Evolutionary conservation across 129 eudicot species (phyloP), one percentile per base, ranked within the genome.

Genomic region (Escallonia herrerae): DNA sequence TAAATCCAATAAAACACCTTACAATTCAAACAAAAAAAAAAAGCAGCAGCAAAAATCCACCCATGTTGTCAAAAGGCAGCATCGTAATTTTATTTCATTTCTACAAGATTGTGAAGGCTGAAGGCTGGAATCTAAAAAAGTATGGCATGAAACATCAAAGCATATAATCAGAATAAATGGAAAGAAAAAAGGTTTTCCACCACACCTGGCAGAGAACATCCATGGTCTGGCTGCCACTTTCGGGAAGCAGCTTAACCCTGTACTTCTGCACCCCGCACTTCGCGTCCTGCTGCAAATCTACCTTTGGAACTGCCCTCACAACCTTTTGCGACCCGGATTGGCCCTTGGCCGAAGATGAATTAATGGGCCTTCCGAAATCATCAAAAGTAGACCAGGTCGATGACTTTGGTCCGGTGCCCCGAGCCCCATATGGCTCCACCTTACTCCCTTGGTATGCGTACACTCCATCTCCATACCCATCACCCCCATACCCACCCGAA

Each of bases 191-290:
- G 5, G 43, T 64, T 12, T 15, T 14, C 58, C 15, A 5, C 37
- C 53, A 7, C 56, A 90, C 97, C 97, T 85, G 90, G 75, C 97
- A 91, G 77, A 91, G 97, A 76, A 91, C 97, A 66, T 91, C 97
- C 90, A 74, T 83, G 65, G 84, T 82, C 89, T 84, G 96, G 3
- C 97, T 84, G 40, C 83, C 86, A 70, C 96, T 78, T 53, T 91
- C 97, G 5, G 95, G 79, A 84, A 91, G 67, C 62, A 91, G 62
- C 89, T 91, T 91, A 5, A 91, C 97, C 69, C 96, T 78, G 43
- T 78, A 91, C 74, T 91, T 91, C 90, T 87, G 97, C 46, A 91
- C 90, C 37, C 97, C 97, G 12, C 85, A 70, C 72, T 79, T 91
- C 8, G 67, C 69, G 81, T 91, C 97, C 65, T 81, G 82, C 64